Evolutionary conservation across 352 stramenopile genomes (phyloP).

Genomic region (Phytophthora multivora): DNA sequence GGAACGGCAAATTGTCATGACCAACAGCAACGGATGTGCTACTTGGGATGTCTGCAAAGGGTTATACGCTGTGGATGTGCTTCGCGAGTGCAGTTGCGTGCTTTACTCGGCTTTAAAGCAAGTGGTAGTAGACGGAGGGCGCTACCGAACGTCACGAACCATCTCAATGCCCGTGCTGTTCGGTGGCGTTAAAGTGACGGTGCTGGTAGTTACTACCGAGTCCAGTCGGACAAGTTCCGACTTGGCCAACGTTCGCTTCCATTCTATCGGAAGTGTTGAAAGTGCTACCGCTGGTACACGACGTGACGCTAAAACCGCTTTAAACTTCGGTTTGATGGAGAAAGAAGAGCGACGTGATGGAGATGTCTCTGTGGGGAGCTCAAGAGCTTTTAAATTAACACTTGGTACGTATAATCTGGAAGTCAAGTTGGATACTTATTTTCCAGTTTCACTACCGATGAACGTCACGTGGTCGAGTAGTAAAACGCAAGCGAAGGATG

Average conservation of each 20-base stretch:
- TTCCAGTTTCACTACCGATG: slow-evolving; percentile 26
- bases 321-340: background rate
- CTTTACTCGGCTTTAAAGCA: slow-evolving; percentile 73
- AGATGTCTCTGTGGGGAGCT: slow-evolving; percentile 30
- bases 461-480: slow-evolving; percentile 45
- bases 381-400: slow-evolving; percentile 43
- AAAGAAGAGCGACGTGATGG: slow-evolving; percentile 22
- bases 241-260: slow-evolving; percentile 18
- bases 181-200: slow-evolving; percentile 50
- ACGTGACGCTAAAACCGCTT: slow-evolving; percentile 5
- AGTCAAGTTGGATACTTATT: slow-evolving; percentile 30
- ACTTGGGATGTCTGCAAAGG: slow-evolving; percentile 65
- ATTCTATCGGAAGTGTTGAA: slow-evolving; percentile 14
- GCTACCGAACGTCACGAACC: slow-evolving; percentile 49
- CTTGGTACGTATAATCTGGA: slow-evolving; percentile 47
- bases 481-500: slow-evolving; percentile 24
- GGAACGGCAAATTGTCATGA: slow-evolving; percentile 48
- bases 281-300: slow-evolving; percentile 1
- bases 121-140: slow-evolving; percentile 65
- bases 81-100: slow-evolving; percentile 63
- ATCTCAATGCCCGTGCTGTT: slow-evolving; percentile 67
- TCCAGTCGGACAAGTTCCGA: background rate
- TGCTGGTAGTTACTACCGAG: slow-evolving; percentile 16
- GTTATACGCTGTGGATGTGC: slow-evolving; percentile 57
- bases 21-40: slow-evolving; percentile 45